A percentile compares a stretch with the other conserved stretches of the same genome.
phyloP scores from a whole-genome alignment of 345 rosid genomes.

The Hibiscus trionum region DNA sequence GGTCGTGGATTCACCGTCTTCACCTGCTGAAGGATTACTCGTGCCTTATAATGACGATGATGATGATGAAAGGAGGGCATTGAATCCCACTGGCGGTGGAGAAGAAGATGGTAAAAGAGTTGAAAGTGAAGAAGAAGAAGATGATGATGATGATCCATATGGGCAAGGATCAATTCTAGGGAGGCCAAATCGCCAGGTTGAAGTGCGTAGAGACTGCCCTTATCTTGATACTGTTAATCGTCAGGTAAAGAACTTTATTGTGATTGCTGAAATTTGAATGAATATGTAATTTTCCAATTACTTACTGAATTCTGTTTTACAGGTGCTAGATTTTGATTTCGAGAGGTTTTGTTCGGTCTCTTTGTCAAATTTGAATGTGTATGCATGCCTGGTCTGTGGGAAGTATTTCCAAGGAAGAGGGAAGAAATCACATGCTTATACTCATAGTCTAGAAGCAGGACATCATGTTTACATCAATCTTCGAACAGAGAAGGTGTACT shows the following conservation, averaged over 20 bases:
- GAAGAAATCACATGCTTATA: slow-evolving; percentile 89
- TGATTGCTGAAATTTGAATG: background rate
- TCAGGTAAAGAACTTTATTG: slow-evolving; percentile 40
- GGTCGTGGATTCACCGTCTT: slow-evolving; percentile 25
- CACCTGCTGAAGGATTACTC: slow-evolving; percentile 53
- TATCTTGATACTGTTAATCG: slow-evolving; percentile 97
- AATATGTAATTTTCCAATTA: background rate
- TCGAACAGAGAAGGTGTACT: slow-evolving; percentile 79
- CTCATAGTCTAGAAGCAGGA: slow-evolving; percentile 95
- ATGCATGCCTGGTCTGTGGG: slow-evolving; percentile 95
- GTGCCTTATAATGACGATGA: slow-evolving; percentile 65
- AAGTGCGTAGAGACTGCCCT: slow-evolving; percentile 88
- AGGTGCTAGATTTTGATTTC: slow-evolving; percentile 97
- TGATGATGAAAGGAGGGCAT: slow-evolving; percentile 24
- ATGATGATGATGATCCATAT: slow-evolving; percentile 25
- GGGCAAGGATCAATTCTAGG: slow-evolving; percentile 25
- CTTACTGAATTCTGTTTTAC: slow-evolving; percentile 9
- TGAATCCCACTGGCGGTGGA: slow-evolving; percentile 6
- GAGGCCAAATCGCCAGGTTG: slow-evolving; percentile 46
- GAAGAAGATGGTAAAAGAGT: slow-evolving; percentile 16
- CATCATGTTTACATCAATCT: slow-evolving; percentile 96
- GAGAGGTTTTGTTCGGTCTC: slow-evolving; percentile 96
- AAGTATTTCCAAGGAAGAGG: slow-evolving; percentile 97
- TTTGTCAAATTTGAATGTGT: slow-evolving; percentile 75
- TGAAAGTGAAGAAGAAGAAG: slow-evolving; percentile 28